phyloP scores from a whole-genome alignment of 768 basidiomycete genomes.

The Mycena maculata region DNA sequence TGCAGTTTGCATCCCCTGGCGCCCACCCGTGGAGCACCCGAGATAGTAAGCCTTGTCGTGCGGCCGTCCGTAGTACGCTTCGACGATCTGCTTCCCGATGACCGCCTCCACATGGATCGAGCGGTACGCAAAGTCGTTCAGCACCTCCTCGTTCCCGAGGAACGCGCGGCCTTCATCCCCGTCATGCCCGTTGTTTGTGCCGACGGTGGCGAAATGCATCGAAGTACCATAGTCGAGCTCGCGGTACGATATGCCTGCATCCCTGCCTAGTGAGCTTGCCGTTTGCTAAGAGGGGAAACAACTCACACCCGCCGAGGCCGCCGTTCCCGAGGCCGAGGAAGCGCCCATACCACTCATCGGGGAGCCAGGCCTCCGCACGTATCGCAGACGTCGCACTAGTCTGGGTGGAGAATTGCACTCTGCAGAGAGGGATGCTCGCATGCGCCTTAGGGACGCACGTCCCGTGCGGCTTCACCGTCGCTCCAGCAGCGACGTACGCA shows the following conservation, averaged over 20 bases:
- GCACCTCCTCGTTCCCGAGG: slow-evolving; percentile 38
- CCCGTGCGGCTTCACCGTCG: slow-evolving; percentile 3
- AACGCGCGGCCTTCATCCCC: slow-evolving; percentile 33
- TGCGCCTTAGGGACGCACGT: not conserved
- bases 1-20: slow-evolving; percentile 41
- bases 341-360: slow-evolving; percentile 33
- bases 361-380: slow-evolving; percentile 31
- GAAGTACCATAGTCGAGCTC: slow-evolving; percentile 35
- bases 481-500: slow-evolving; percentile 2
- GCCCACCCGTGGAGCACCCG: slow-evolving; percentile 44
- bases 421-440: slow-evolving; percentile 12
- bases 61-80: slow-evolving; percentile 38
- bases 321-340: slow-evolving; percentile 32
- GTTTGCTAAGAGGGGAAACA: no score
- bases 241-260: slow-evolving; percentile 36
- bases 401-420: slow-evolving; percentile 23
- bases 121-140: slow-evolving; percentile 42
- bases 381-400: slow-evolving; percentile 18
- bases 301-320: slow-evolving; percentile 34
- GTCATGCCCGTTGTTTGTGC: slow-evolving; percentile 41
- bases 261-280: no score
- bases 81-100: slow-evolving; percentile 41
- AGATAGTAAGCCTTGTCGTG: slow-evolving; percentile 40
- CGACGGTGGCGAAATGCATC: slow-evolving; percentile 39
- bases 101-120: slow-evolving; percentile 40